Evolutionary conservation across 371 early-diverging fungal genomes (phyloP), one percentile per base, ranked within the genome.

Genomic region (Umbelopsis sp.): DNA sequence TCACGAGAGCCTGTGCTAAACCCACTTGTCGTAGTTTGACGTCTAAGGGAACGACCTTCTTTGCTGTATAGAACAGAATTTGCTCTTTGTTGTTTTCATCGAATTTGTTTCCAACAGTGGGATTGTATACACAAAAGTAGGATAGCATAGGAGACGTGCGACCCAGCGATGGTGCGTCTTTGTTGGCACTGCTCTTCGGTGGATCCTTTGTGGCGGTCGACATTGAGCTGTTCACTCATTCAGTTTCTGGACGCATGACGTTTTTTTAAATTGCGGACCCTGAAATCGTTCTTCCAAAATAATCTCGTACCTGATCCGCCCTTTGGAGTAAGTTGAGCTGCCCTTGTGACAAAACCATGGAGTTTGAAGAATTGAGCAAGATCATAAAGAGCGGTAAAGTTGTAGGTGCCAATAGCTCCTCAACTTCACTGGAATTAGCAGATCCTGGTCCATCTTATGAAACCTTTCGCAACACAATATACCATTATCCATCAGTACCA

Each of bases 21-120:
- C 96, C 96, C 37, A 94, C 87, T 70, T 94, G 93, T 38, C 93
- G 86, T 76, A 93, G 84, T 77, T 92, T 90, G 57, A 89, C 89
- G 75, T 94, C 93, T 71, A 91, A 79, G 22, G 92, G 89, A 9
- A 92, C 91, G 3, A 85, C 87, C 52, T 83, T 77, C 50, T 88
- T 83, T 24, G 94, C 89, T 8, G 87, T 84, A 74, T 93, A 94
- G 71, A 89, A 93, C 12, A 91, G 76, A n/a, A 94, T 80, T 74
- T 93, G 94, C 63, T 93, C 90, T 75, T 89, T 85, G 38, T 88
- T 82, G 48, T 84, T 89, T 63, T 91, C 89, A 66, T 89, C 89
- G 48, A 89, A 87, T 2, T 76, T 85, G 0, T 85, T 86, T 0
- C 90, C 90, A 51, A 93, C 79, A 22, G 87, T 80, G 10, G 95